These are phyloP conservation scores for Vicia villosa DNA, from an alignment of 306 rosid species.

Conservation along the genomic window DNA sequence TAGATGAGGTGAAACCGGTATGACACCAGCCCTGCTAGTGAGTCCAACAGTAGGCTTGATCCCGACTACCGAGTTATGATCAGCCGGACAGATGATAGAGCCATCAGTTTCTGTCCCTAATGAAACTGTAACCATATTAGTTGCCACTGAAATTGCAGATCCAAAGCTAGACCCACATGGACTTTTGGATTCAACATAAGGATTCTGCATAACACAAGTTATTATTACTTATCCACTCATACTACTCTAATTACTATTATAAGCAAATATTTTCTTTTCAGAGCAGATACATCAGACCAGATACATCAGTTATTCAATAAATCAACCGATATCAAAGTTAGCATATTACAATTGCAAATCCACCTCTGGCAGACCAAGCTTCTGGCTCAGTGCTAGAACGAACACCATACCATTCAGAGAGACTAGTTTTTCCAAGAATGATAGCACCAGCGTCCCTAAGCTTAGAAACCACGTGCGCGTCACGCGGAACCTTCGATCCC, in stretches of 20 bases:
- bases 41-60: slow-evolving; percentile 77
- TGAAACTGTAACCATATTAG: slow-evolving; percentile 64
- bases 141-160: slow-evolving; percentile 63
- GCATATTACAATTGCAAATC: slow-evolving; percentile 36
- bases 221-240: neutral
- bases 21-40: slow-evolving; percentile 68
- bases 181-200: slow-evolving; percentile 46
- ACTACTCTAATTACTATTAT: too few relatives aligned
- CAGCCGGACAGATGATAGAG: slow-evolving; percentile 63
- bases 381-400: slow-evolving; percentile 38
- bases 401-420: slow-evolving; percentile 51
- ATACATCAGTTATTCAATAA: too few relatives aligned
- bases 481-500: slow-evolving; percentile 62
- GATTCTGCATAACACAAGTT: slow-evolving; percentile 48
- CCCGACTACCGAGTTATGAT: slow-evolving; percentile 67
- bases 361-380: slow-evolving; percentile 65
- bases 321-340: neutral
- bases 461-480: slow-evolving; percentile 55
- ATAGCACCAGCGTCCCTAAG: slow-evolving; percentile 63
- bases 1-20: slow-evolving; percentile 58
- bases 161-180: slow-evolving; percentile 79
- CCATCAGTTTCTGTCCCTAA: slow-evolving; percentile 71
- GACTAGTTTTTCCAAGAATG: slow-evolving; percentile 63
- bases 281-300: too few relatives aligned
- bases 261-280: too few relatives aligned